Percentiles rank a stretch among this genome's conserved stretches.
Evolutionary conservation across 768 basidiomycete genomes (phyloP).

Genomic region (Russula emetica): DNA sequence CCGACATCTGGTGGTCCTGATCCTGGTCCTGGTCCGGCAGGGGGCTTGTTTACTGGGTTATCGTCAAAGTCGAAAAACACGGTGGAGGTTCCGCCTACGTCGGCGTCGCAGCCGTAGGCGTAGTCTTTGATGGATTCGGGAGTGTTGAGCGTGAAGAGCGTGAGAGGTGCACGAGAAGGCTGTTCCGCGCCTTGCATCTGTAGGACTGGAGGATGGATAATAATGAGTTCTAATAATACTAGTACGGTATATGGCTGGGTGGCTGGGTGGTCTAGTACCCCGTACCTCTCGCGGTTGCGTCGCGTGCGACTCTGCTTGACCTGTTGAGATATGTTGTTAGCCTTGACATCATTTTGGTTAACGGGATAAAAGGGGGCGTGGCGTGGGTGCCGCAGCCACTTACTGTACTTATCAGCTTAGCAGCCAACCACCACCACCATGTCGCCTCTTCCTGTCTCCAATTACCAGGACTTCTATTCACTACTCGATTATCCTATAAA

Average conservation of each 20-base stretch:
- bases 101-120: slow-evolving; percentile 79
- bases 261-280: background rate
- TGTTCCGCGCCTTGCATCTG: slow-evolving; percentile 73
- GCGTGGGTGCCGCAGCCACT: too few relatives aligned
- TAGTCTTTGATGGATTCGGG: slow-evolving; percentile 55
- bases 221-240: too few relatives aligned
- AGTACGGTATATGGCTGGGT: too few relatives aligned
- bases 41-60: slow-evolving; percentile 42
- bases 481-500: slow-evolving; percentile 53
- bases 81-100: slow-evolving; percentile 81
- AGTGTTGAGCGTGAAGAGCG: slow-evolving; percentile 62
- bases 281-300: slow-evolving; percentile 34
- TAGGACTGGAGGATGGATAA: slow-evolving; percentile 43
- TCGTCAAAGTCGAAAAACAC: slow-evolving; percentile 70
- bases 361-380: too few relatives aligned
- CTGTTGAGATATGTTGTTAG: slow-evolving; percentile 37
- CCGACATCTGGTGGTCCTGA: too few relatives aligned
- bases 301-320: slow-evolving; percentile 39
- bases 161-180: slow-evolving; percentile 56
- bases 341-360: slow-evolving; percentile 30
- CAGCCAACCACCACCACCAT: background rate
- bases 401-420: too few relatives aligned
- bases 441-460: background rate
- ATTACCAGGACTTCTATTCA: background rate
- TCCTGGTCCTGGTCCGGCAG: too few relatives aligned